Evolutionary conservation across 257 asterid genomes (phyloP).

Genomic region (Buddleja alternifolia): DNA sequence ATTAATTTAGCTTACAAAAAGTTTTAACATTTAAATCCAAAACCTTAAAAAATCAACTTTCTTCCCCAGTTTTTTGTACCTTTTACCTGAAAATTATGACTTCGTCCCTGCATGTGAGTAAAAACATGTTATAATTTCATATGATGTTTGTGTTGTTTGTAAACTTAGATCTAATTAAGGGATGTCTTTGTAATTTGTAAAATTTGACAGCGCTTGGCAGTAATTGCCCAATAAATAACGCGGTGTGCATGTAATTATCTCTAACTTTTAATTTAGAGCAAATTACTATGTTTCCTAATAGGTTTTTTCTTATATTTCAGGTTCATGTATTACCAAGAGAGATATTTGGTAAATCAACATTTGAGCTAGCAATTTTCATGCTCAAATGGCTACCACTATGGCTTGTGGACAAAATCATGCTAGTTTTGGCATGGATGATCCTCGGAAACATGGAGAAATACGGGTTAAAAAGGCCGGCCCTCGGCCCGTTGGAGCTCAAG

Average conservation of each 20-base stretch:
- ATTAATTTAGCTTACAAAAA: too few relatives aligned
- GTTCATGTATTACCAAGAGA: constrained; percentile 76
- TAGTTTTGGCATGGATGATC: constrained; percentile 50
- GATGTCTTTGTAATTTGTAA: too few relatives aligned
- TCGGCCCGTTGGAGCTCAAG: constrained; percentile 65
- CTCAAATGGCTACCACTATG: constrained; percentile 71
- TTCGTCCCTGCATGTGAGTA: too few relatives aligned
- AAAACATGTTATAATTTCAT: too few relatives aligned
- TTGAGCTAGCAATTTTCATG: constrained; percentile 56
- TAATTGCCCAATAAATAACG: too few relatives aligned
- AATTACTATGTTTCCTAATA: background rate
- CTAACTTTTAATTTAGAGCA: background rate
- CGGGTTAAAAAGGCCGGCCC: constrained; percentile 57
- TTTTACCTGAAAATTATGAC: too few relatives aligned
- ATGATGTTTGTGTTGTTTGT: too few relatives aligned
- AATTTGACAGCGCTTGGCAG: too few relatives aligned
- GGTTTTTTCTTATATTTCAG: constrained; percentile 33
- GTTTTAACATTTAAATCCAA: too few relatives aligned
- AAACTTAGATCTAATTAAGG: too few relatives aligned
- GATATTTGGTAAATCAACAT: constrained; percentile 61
- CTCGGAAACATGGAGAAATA: constrained; percentile 54
- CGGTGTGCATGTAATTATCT: background rate
- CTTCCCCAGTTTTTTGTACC: too few relatives aligned
- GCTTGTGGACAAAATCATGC: constrained; percentile 63
- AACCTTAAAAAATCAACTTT: too few relatives aligned